Conservation (phyloP, 768 basidiomycete genomes). For the Russula vinacea region DNA sequence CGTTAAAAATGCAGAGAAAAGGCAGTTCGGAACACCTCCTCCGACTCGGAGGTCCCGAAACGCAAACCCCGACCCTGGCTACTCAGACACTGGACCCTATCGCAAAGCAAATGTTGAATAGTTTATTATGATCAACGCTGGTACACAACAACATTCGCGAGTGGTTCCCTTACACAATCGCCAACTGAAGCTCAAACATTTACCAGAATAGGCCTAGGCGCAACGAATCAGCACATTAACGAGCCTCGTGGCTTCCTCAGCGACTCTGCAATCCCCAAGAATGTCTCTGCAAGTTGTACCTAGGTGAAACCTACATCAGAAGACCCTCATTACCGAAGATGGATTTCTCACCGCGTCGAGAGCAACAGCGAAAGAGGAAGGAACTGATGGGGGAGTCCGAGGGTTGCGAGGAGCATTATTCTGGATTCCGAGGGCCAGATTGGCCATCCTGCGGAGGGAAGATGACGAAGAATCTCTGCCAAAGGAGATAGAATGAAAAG, state of each 20-base stretch:
- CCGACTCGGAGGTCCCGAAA: too few relatives aligned
- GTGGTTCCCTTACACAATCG: too few relatives aligned
- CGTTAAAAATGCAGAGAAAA: too few relatives aligned
- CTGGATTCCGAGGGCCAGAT: slow-evolving; percentile 49
- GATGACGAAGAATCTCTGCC: slow-evolving; percentile 38
- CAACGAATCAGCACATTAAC: slow-evolving; percentile 37
- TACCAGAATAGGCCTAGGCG: too few relatives aligned
- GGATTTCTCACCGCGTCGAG: slow-evolving; percentile 20
- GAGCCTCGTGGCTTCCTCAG: slow-evolving; percentile 54
- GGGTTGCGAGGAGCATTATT: slow-evolving; percentile 45
- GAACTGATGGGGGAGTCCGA: not conserved
- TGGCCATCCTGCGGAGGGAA: slow-evolving; percentile 48
- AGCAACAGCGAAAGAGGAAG: slow-evolving; percentile 45
- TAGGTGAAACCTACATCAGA: slow-evolving; percentile 28
- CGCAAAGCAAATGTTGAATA: too few relatives aligned
- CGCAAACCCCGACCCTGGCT: too few relatives aligned
- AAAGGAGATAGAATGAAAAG: slow-evolving; percentile 58
- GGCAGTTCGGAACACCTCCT: too few relatives aligned
- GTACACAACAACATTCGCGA: too few relatives aligned
- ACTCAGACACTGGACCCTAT: too few relatives aligned
- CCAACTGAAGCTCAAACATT: not conserved
- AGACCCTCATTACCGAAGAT: not conserved
- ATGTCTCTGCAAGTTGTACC: slow-evolving; percentile 56
- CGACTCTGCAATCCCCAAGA: slow-evolving; percentile 57
- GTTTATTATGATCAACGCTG: too few relatives aligned